Conservation (phyloP, 192 early-diverging fungal species). For the Rhizoclosmatium globosum region DNA sequence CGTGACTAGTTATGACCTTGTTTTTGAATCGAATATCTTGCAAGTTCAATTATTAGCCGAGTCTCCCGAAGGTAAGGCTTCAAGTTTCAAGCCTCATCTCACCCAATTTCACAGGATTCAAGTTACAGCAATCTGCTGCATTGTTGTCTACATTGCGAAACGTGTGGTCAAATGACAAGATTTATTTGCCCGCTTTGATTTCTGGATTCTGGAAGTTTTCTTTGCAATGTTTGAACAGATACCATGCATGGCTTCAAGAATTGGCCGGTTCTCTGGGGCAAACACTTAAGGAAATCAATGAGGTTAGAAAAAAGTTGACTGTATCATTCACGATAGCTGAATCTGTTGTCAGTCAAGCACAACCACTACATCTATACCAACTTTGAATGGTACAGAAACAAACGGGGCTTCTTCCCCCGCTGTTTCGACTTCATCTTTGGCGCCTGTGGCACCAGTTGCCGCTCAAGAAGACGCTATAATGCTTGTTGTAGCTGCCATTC, state of each 20-base stretch:
- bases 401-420: conserved; percentile 14
- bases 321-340: not conserved
- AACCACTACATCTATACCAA: not conserved
- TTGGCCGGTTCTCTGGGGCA: not conserved
- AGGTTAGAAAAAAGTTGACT: conserved; percentile 6
- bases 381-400: not conserved
- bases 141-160: not conserved
- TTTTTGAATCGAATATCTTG: conserved; percentile 7
- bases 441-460: conserved; percentile 25
- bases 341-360: not conserved
- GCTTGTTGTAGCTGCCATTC: conserved; percentile 42
- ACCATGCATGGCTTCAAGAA: not conserved
- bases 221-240: conserved; percentile 34
- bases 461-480: conserved; percentile 47
- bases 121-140: conserved; percentile 4
- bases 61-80: not conserved
- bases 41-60: not conserved
- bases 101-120: not conserved
- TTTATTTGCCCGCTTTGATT: conserved; percentile 13
- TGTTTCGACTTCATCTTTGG: not conserved
- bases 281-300: conserved; percentile 8
- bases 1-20: conserved; percentile 43
- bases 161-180: conserved; percentile 7
- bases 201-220: conserved; percentile 23
- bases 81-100: not conserved